Conservation (phyloP, 768 basidiomycete species). For the Leccinum broughii region DNA sequence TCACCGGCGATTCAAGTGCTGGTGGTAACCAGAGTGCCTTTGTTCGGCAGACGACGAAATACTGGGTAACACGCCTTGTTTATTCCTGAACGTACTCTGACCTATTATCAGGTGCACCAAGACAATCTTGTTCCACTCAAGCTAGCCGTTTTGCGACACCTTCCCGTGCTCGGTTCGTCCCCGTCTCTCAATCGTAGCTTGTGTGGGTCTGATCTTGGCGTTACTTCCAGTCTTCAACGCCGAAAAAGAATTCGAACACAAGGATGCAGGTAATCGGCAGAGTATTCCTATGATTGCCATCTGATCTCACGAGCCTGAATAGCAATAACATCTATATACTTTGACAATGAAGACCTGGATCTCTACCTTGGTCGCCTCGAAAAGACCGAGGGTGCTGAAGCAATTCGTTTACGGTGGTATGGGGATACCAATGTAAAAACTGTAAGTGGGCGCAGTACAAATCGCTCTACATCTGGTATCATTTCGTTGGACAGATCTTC, state of each 20-base stretch:
- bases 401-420: constrained; percentile 96
- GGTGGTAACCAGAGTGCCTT: constrained; percentile 97
- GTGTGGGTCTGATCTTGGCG: constrained; percentile 7
- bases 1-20: constrained; percentile 89
- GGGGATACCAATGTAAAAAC: constrained; percentile 83
- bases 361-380: constrained; percentile 95
- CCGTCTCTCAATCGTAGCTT: not conserved
- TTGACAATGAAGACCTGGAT: constrained; percentile 93
- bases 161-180: constrained; percentile 86
- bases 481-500: constrained; percentile 56
- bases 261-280: constrained; percentile 63
- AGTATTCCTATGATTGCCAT: not conserved
- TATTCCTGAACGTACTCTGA: constrained; percentile 6
- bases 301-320: constrained; percentile 17
- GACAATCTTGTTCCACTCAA: constrained; percentile 95
- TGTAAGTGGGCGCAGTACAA: constrained; percentile 42
- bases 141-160: constrained; percentile 85
- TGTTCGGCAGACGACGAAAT: constrained; percentile 98
- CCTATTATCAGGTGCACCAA: constrained; percentile 62
- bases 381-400: constrained; percentile 98
- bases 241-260: constrained; percentile 87
- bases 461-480: not conserved
- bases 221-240: constrained; percentile 76
- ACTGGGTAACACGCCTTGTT: constrained; percentile 71
- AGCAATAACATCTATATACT: constrained; percentile 98